Base-by-base conservation (phyloP, 495 filamentous ascomycete species). In the Aspergillus leporis region DNA sequence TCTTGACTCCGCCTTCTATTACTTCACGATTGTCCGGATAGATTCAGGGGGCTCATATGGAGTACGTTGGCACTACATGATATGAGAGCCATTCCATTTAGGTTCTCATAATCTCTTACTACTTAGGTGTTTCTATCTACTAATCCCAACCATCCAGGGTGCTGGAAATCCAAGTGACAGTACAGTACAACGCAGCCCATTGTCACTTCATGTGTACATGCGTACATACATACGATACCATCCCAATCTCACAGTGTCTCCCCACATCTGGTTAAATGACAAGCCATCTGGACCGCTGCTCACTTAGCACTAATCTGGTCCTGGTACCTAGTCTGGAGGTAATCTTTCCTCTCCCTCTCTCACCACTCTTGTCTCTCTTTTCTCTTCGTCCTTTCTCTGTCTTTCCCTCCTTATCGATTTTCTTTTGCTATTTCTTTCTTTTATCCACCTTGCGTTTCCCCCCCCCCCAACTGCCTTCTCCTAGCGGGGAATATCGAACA, bases 371-470 rank as follows among this genome's bases (percentile, higher is more conserved):
- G 47, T 38, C 31, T 38, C 53, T 41, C 6, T 32, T 57, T 32
- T 46, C 25, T 43, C 51, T 51, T 38, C 47, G 19, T 50, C 54
- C 22, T 45, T 50, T 50, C 41, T 28, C 36, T 31, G 47, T 52
- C 58, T 43, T 46, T 60, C 47, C 56, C 58, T 46, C 22, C 36
- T 48, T 53, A 55, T 53, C 55, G 45, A 38, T 62, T 59, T 69
- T 62, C 64, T 62, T 65, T 65, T 64, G 59, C 62, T 66, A 58
- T 65, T 61, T 47, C 61, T 53, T 55, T 55, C 49, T 63, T 55
- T 62, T n/a, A n/a, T n/a, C n/a, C n/a, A n/a, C n/a, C 48, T 40
- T 50, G 58, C 49, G 64, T 53, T 55, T 52, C 52, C 30, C 56
- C 56, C 47, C 45, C 57, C 53, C 40, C 38, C 58, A 21, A 47